Evolutionary conservation across 2,329 filamentous ascomycete genomes (phyloP).

Genomic region (Magnaporthiopsis incrustans): DNA sequence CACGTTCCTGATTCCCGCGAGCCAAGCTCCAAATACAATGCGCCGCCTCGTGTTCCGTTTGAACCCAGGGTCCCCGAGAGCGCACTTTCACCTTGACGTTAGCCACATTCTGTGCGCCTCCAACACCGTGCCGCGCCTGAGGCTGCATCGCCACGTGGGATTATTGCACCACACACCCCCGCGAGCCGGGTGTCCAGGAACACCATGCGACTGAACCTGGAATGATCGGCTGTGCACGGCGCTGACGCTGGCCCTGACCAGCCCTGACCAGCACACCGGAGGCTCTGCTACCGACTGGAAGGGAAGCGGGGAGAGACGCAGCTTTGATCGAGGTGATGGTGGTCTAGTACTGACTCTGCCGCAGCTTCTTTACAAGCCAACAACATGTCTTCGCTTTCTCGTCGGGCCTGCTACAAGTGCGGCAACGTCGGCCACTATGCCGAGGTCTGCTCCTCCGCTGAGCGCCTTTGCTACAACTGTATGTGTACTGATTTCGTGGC

Average conservation of each 20-base stretch:
- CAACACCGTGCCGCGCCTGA: not conserved
- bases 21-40: not conserved
- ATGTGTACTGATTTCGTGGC: constrained; percentile 29
- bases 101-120: not conserved
- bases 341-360: not conserved
- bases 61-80: not conserved
- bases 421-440: constrained; percentile 74
- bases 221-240: not conserved
- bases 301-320: not conserved
- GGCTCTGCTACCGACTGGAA: not conserved
- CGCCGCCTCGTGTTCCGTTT: not conserved
- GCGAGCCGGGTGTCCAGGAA: not conserved
- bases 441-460: constrained; percentile 95
- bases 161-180: not conserved
- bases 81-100: not conserved
- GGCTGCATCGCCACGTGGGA: not conserved
- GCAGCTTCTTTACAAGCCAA: not conserved
- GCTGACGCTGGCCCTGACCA: not conserved
- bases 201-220: not conserved
- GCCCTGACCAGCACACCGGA: not conserved
- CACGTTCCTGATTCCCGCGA: constrained; percentile 12
- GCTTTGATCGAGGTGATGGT: not conserved
- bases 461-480: constrained; percentile 99
- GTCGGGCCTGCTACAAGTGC: constrained; percentile 76
- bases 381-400: constrained; percentile 71